phyloP scores from a whole-genome alignment of 805 yeast genomes.

The Ogataea chonburiensis region DNA sequence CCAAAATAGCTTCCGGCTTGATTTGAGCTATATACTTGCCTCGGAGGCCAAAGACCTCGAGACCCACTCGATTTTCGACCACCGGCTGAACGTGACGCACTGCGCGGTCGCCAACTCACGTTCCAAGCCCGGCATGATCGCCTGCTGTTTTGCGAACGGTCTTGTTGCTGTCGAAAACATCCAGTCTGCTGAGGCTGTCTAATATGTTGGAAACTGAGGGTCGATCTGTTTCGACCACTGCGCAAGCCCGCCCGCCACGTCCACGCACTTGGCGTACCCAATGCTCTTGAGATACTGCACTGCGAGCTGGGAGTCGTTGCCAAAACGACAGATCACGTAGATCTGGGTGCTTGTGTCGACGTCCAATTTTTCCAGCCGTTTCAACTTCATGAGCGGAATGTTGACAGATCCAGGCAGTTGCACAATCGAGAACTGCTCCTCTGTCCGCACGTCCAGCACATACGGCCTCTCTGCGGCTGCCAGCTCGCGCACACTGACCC shows the following conservation, averaged over 20 bases:
- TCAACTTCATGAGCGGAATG: constrained; percentile 56
- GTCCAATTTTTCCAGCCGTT: constrained; percentile 29
- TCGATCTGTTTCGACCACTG: constrained; percentile 67
- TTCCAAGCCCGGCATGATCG: constrained; percentile 20
- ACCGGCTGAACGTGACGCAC: constrained; percentile 22
- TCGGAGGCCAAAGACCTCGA: constrained; percentile 15
- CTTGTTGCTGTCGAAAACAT: constrained; percentile 31
- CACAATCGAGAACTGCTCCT: constrained; percentile 70
- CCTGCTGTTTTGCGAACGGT: constrained; percentile 31
- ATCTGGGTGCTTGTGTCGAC: constrained; percentile 29
- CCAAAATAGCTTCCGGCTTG: constrained; percentile 24
- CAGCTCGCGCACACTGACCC: constrained; percentile 46
- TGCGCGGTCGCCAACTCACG: constrained; percentile 21
- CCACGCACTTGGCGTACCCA: constrained; percentile 52
- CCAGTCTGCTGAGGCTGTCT: constrained; percentile 15
- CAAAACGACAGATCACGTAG: constrained; percentile 77
- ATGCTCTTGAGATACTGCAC: constrained; percentile 53
- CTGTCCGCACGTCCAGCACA: constrained; percentile 74
- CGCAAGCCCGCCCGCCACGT: constrained; percentile 75
- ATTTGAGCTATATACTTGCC: constrained; percentile 19
- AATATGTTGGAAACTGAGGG: constrained; percentile 61
- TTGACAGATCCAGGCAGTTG: constrained; percentile 58
- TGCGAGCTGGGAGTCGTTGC: constrained; percentile 88
- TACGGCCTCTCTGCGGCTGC: constrained; percentile 1
- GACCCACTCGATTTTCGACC: constrained; percentile 13